Base-by-base conservation (phyloP, 2,329 filamentous ascomycete genomes). In the Diaporthe ampelina region DNA sequence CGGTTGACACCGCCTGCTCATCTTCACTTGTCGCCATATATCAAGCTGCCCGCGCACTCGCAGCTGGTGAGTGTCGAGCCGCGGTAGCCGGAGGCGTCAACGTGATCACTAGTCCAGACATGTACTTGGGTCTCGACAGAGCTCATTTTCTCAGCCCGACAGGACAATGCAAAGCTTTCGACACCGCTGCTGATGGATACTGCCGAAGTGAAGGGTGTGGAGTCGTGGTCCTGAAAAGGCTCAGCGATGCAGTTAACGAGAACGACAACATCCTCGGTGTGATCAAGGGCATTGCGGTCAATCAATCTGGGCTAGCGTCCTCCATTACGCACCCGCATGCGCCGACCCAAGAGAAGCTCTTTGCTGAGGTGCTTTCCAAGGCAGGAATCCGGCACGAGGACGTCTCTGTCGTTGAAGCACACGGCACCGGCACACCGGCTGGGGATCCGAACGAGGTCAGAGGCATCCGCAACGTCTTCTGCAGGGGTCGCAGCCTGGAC, bases 151-250 rank as follows among this genome's bases (percentile, higher is more conserved):
- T 81, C 1, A 81, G 79, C 67, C 76, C 78, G 1, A 80, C 80
- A 0, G 83, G 83, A 0, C 76, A 79, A 61, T 82, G 79, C 73
- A 81, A 81, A 72, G 76, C 82, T 0, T 84, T 82, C 69, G 81
- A 82, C 37, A 76, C 67, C 0, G 21, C 43, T 1, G 81, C 79
- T 11, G 84, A 88, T 73, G 89, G 89, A 0, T 91, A 90, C 75
- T 88, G 84, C 11, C 82, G 88, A 4, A 87, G 81, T 21, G 50
- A 26, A 35, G 40, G 50, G 11, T 67, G 63, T 26, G 63, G 29
- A n/a, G 26, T 21, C 10, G 63, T 54, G n/a, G 63, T 68, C 45
- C 24, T 43, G 32, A 56, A 54, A 26, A 32, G 32, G 21, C 65
- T 56, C 10, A 56, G 32, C 8, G 37, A 48, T 56, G 32, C 48